phyloP scores from a whole-genome alignment of 2,329 filamentous ascomycete species.

The Pseudogymnoascus sp. region DNA sequence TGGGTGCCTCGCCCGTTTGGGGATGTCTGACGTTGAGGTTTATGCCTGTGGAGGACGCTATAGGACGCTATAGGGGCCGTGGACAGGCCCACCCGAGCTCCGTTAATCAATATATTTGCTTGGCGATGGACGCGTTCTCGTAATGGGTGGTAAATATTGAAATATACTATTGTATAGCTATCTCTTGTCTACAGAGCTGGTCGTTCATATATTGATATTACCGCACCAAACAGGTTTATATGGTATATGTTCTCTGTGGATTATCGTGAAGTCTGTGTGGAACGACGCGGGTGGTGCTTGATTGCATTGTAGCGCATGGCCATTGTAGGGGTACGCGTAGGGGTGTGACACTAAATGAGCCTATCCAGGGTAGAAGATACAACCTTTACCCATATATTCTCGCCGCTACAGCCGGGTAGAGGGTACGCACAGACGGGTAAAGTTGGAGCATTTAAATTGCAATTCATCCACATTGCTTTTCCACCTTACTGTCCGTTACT shows the following conservation, averaged over 20 bases:
- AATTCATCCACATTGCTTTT: background rate
- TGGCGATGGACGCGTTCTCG: background rate
- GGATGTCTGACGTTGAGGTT: background rate
- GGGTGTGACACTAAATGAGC: background rate
- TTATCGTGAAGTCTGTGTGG: background rate
- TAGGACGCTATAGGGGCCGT: background rate
- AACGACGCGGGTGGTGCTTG: background rate
- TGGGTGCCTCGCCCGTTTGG: background rate
- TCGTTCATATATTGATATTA: background rate
- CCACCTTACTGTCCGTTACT: too few relatives aligned
- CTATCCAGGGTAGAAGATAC: background rate
- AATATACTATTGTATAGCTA: background rate
- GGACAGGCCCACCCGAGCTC: background rate
- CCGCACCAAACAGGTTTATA: background rate
- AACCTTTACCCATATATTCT: background rate
- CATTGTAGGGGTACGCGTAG: background rate
- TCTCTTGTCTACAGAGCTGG: background rate
- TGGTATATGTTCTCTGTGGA: background rate
- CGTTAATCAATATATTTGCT: conserved; percentile 7
- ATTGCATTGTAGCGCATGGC: background rate
- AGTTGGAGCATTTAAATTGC: background rate
- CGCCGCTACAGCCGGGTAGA: background rate
- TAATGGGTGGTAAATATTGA: background rate
- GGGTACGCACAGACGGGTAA: background rate
- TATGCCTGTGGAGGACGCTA: background rate